A percentile compares a stretch with the other conserved stretches of the same genome.
phyloP scores from a whole-genome alignment of 306 rosid species.

The Gastrolobium villosum region DNA sequence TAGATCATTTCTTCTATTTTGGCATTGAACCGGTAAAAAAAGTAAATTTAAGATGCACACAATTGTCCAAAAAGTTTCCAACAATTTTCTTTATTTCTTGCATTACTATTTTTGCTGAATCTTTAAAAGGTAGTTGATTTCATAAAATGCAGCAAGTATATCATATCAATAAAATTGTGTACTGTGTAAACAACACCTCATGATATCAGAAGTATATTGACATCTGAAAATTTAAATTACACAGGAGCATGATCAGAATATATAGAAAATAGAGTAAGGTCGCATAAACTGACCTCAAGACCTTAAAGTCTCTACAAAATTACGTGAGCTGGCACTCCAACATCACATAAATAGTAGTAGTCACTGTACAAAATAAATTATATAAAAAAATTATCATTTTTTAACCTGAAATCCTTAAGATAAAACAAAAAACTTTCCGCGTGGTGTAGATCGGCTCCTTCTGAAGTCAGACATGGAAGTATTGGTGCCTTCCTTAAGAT shows the following conservation, averaged over 20 bases:
- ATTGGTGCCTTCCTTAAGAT: constrained; percentile 67
- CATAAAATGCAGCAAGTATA: constrained; percentile 25
- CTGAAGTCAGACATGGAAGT: constrained; percentile 63
- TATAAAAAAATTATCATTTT: neutral
- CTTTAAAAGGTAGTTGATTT: constrained; percentile 9
- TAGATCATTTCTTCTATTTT: neutral
- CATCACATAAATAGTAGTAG: constrained; percentile 47
- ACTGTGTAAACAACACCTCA: neutral
- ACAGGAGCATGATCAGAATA: constrained; percentile 39
- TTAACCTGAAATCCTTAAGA: constrained; percentile 56
- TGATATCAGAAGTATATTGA: constrained; percentile 20
- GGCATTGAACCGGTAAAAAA: neutral
- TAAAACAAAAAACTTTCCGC: constrained; percentile 72
- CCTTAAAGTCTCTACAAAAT: constrained; percentile 38
- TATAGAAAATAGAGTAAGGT: constrained; percentile 19
- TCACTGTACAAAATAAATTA: constrained; percentile 59
- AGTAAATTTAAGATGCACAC: neutral
- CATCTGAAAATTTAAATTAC: constrained; percentile 34
- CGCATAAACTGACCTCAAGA: constrained; percentile 46
- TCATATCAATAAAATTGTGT: constrained; percentile 16
- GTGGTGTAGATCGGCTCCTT: constrained; percentile 92
- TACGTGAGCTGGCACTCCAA: constrained; percentile 47
- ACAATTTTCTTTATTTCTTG: neutral
- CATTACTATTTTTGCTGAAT: constrained; percentile 18
- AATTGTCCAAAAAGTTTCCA: neutral